These are phyloP conservation scores for Globisporangium lucens DNA, from an alignment of 352 stramenopile species.

Conservation along the genomic window DNA sequence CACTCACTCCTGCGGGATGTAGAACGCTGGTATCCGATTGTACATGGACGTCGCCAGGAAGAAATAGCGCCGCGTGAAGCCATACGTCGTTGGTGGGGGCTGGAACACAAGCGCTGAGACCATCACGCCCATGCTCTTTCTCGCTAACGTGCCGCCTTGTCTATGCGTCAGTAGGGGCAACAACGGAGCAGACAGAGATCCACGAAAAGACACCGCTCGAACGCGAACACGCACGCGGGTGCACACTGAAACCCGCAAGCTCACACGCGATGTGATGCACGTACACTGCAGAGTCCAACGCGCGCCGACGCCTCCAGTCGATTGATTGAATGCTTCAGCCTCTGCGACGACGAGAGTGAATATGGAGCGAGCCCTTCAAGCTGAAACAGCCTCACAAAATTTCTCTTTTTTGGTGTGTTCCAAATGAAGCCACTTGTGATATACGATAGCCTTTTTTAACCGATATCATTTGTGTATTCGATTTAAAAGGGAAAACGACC, in stretches of 20 bases:
- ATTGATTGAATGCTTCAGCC: neutral
- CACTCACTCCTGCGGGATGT: constrained; percentile 87
- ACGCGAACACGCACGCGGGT: neutral
- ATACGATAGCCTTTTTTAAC: neutral
- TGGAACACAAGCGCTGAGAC: constrained; percentile 89
- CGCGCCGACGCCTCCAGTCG: neutral
- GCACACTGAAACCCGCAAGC: neutral
- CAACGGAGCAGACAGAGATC: neutral
- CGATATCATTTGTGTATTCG: neutral
- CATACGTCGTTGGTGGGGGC: constrained; percentile 74
- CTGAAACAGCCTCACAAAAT: constrained; percentile 8
- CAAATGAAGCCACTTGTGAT: constrained; percentile 1
- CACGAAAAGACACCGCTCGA: neutral
- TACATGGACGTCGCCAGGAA: constrained; percentile 90
- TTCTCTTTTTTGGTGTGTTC: constrained; percentile 8
- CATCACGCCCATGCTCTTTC: constrained; percentile 60
- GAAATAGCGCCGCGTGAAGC: constrained; percentile 87
- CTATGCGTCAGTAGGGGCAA: neutral
- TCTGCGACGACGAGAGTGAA: neutral
- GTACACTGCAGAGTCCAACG: neutral
- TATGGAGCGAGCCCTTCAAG: constrained; percentile 15
- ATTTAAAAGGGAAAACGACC: neutral
- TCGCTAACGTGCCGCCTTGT: constrained; percentile 7
- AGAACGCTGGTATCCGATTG: constrained; percentile 94
- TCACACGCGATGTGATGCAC: neutral